Evolutionary conservation across 257 asterid genomes (phyloP).

Genomic region (Craterostigma plantagineum): DNA sequence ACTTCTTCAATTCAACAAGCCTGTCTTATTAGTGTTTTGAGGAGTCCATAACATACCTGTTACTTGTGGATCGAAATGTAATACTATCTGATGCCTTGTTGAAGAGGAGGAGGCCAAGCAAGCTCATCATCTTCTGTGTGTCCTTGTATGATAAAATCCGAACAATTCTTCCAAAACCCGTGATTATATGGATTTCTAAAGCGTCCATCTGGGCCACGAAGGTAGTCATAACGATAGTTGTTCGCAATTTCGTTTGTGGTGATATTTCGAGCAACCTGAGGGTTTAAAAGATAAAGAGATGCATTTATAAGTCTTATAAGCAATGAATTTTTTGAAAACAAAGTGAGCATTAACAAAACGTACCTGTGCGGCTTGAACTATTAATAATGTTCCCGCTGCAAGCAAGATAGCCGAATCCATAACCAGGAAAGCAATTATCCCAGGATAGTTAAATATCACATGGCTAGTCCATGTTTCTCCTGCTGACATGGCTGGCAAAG

Average conservation of each 20-base stretch:
- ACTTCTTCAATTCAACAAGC: too few species aligned
- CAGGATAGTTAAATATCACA: constrained; percentile 44
- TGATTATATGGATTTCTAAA: constrained; percentile 87
- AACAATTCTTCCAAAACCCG: constrained; percentile 83
- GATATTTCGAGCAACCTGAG: constrained; percentile 75
- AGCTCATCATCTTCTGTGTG: constrained; percentile 67
- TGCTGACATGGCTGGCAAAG: constrained; percentile 25
- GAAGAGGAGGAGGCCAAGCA: constrained; percentile 87
- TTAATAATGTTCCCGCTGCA: constrained; percentile 40
- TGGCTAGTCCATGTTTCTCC: constrained; percentile 46
- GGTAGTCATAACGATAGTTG: constrained; percentile 66
- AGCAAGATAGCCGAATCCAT: constrained; percentile 55
- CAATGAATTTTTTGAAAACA: too few species aligned
- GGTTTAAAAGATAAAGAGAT: too few species aligned
- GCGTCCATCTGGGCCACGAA: constrained; percentile 85
- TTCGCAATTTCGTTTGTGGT: constrained; percentile 88
- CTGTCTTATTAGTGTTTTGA: too few species aligned
- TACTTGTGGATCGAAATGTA: too few species aligned
- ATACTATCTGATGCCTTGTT: too few species aligned
- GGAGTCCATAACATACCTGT: too few species aligned
- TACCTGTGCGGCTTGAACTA: constrained; percentile 65
- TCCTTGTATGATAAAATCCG: constrained; percentile 65
- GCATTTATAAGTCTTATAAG: too few species aligned
- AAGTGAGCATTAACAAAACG: too few species aligned
- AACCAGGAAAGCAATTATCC: constrained; percentile 42